Evolutionary conservation across 805 yeast genomes (phyloP).

Genomic region (Lachancea meyersii): DNA sequence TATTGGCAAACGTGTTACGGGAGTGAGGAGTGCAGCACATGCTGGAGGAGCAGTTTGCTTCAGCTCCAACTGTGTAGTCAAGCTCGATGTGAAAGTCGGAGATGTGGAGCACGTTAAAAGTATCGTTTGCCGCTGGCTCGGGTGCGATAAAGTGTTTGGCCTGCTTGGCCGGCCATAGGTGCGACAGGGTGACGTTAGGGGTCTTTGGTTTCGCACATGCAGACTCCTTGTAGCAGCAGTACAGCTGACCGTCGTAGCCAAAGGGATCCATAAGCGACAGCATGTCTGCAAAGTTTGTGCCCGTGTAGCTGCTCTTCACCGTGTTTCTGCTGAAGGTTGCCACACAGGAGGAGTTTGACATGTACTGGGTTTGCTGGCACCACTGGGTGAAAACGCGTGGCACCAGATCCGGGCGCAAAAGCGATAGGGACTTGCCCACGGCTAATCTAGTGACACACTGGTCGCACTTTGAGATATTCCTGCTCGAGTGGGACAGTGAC

Average conservation of each 20-base stretch:
- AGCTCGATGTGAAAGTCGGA: constrained; percentile 61
- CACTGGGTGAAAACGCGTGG: constrained; percentile 38
- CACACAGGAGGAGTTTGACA: constrained; percentile 26
- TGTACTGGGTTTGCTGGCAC: constrained; percentile 36
- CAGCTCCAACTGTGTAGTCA: constrained; percentile 48
- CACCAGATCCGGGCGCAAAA: constrained; percentile 37
- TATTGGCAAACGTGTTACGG: constrained; percentile 35
- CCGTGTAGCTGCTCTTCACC: constrained; percentile 33
- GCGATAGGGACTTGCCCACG: constrained; percentile 35
- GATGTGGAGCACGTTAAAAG: constrained; percentile 55
- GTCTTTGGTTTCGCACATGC: constrained; percentile 50
- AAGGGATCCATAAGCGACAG: constrained; percentile 46
- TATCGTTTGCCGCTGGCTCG: constrained; percentile 39
- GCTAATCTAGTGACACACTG: constrained; percentile 34
- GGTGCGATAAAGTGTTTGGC: constrained; percentile 40
- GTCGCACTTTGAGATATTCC: constrained; percentile 23
- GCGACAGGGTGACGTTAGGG: constrained; percentile 41
- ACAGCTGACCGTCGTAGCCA: constrained; percentile 52
- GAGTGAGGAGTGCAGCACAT: constrained; percentile 59
- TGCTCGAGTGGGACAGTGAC: constrained; percentile 7
- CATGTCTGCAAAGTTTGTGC: constrained; percentile 47
- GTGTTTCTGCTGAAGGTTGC: constrained; percentile 36
- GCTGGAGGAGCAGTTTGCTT: constrained; percentile 48
- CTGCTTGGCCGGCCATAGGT: constrained; percentile 42
- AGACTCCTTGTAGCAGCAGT: constrained; percentile 47